Percentiles rank a stretch among this genome's conserved stretches.
Conservation (phyloP, 306 rosid genomes). For the Prunus fruticosa region DNA sequence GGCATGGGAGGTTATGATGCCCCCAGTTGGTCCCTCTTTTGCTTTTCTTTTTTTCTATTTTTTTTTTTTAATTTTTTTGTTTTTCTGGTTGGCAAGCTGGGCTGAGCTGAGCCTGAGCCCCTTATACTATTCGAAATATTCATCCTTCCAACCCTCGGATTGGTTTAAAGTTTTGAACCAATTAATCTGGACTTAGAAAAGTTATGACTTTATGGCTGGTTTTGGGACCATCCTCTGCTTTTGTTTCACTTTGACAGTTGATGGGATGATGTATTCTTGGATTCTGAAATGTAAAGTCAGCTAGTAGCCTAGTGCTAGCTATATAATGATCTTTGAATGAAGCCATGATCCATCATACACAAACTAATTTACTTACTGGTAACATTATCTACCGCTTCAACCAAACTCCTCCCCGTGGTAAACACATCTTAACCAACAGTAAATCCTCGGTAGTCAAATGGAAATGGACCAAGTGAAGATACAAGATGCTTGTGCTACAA, state of each 20-base stretch:
- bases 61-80: constrained; percentile 5
- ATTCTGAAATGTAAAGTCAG: constrained; percentile 13
- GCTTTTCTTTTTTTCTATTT: constrained; percentile 22
- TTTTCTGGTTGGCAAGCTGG: constrained; percentile 14
- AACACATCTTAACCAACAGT: too few relatives aligned
- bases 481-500: too few relatives aligned
- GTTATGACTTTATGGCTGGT: constrained; percentile 41
- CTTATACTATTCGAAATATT: neutral
- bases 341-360: neutral
- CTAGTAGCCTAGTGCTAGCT: neutral
- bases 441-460: too few relatives aligned
- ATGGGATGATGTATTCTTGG: constrained; percentile 9
- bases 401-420: too few relatives aligned
- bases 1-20: constrained; percentile 74
- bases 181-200: neutral
- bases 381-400: neutral
- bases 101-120: too few relatives aligned
- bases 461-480: too few relatives aligned
- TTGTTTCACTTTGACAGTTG: constrained; percentile 15
- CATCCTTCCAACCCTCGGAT: neutral
- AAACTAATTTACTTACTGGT: neutral
- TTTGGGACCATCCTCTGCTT: constrained; percentile 44
- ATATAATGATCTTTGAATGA: neutral
- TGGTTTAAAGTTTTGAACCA: neutral
- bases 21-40: constrained; percentile 28